These are phyloP conservation scores for Raffaelea ambrosiae DNA, from an alignment of 2,329 filamentous ascomycete species.

Conservation along the genomic window DNA sequence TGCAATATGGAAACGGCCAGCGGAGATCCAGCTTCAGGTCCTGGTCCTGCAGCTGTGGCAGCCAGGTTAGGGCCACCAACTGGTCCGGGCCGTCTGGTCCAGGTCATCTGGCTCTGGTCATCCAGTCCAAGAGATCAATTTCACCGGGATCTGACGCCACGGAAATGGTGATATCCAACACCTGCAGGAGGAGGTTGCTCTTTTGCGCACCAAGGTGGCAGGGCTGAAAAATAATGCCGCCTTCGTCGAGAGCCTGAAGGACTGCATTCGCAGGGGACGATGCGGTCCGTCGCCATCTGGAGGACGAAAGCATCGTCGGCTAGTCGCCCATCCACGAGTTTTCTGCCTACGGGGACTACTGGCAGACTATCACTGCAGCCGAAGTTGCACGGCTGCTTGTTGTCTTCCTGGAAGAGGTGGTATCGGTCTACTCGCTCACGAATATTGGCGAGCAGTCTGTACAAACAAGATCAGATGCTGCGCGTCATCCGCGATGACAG, in stretches of 20 bases:
- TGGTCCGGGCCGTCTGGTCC: too few species aligned
- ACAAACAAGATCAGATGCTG: constrained; percentile 17
- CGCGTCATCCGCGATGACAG: neutral
- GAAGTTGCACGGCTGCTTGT: constrained; percentile 16
- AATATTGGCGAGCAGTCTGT: constrained; percentile 20
- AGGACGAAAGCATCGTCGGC: neutral
- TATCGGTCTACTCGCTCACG: constrained; percentile 20
- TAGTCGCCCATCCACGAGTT: neutral
- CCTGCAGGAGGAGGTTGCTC: neutral
- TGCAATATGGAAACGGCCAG: too few species aligned
- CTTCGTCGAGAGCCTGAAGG: neutral
- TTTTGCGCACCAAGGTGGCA: neutral
- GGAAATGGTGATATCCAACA: neutral
- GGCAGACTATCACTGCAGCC: neutral
- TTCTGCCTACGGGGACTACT: neutral
- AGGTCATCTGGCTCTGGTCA: too few species aligned
- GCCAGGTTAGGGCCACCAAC: too few species aligned
- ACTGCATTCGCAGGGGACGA: neutral
- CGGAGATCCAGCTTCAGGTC: too few species aligned
- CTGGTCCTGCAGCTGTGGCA: too few species aligned
- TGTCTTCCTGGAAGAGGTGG: constrained; percentile 27
- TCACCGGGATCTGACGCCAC: neutral
- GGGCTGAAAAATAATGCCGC: neutral
- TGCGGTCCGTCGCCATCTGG: neutral
- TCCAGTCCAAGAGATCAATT: too few species aligned